phyloP scores from a whole-genome alignment of 2,329 filamentous ascomycete species.

The Aspergillus transmontanensis region DNA sequence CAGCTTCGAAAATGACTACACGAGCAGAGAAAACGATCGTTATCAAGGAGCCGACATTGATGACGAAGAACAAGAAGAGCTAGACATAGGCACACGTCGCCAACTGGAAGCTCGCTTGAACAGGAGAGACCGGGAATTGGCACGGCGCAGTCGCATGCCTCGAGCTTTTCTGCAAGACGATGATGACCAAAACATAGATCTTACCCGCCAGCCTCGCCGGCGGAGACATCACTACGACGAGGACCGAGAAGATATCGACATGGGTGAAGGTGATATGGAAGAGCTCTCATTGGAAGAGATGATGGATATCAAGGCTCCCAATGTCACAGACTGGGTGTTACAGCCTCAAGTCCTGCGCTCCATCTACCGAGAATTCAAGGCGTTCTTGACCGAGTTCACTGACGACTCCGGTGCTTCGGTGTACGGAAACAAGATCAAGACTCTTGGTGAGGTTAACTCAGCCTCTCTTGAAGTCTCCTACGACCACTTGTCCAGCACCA shows the following conservation, averaged over 20 bases:
- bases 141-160: conserved; percentile 61
- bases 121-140: conserved; percentile 62
- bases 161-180: conserved; percentile 69
- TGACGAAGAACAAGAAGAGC: conserved; percentile 64
- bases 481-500: conserved; percentile 84
- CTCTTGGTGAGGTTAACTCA: conserved; percentile 94
- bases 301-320: conserved; percentile 89
- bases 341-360: conserved; percentile 87
- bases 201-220: conserved; percentile 81
- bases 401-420: conserved; percentile 88
- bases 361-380: conserved; percentile 95
- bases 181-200: conserved; percentile 79
- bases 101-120: conserved; percentile 65
- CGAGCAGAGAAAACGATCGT: conserved; percentile 49
- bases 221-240: conserved; percentile 92
- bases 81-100: conserved; percentile 60
- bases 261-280: conserved; percentile 92
- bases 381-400: conserved; percentile 93
- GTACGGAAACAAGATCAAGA: conserved; percentile 91
- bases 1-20: conserved; percentile 66
- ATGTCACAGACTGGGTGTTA: conserved; percentile 92
- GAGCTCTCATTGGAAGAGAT: conserved; percentile 90
- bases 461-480: conserved; percentile 97
- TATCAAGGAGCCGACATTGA: conserved; percentile 64
- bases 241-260: conserved; percentile 82